Base-by-base conservation (phyloP, 257 asterid genomes). In the Striga asiatica region DNA sequence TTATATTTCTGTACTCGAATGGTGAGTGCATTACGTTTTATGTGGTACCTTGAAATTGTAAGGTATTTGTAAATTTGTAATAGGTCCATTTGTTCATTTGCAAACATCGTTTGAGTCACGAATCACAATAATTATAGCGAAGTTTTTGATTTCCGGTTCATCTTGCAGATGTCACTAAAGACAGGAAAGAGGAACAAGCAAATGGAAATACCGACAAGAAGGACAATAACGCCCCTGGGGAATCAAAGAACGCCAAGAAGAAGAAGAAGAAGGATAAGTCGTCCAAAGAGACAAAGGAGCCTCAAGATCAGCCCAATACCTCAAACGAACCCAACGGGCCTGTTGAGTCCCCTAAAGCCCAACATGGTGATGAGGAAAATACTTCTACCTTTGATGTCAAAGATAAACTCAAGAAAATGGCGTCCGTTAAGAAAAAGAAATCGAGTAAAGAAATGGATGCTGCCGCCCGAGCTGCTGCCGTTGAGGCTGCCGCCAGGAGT, bases 401-500 rank as follows among this genome's bases (percentile, higher is more conserved):
- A 66, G 93, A 79, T 56, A 79, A 79, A 76, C 73, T 83, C 0
- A 89, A 89, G 82, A 89, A 71, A 72, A 69, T 85, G 17, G 85
- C 89, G 21, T 66, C 89, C 14, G 46, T 73, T 20, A 89, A 83
- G 89, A 89, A 83, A 69, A 89, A 85, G 73, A 89, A 89, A 60
- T 76, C 95, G 2, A 74, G 70, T 60, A 85, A 85, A 73, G 95
- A 89, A 64, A 72, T 81, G 87, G 95, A 81, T 68, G 76, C 69
- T 41, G 91, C 91, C 22, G 85, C 93, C 6, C 79, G 76, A 76
- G 94, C 89, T 38, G 97, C 85, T 5, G 87, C 97, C n/a, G 47
- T 48, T 58, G 97, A 89, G 76, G 95, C 93, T 64, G 93, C 97
- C 9, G 94, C 97, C 8, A 81, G 97, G 76, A 85, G 56, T 55